Evolutionary conservation across 106 monocot species (phyloP).

Genomic region (Dioscorea dumetorum): DNA sequence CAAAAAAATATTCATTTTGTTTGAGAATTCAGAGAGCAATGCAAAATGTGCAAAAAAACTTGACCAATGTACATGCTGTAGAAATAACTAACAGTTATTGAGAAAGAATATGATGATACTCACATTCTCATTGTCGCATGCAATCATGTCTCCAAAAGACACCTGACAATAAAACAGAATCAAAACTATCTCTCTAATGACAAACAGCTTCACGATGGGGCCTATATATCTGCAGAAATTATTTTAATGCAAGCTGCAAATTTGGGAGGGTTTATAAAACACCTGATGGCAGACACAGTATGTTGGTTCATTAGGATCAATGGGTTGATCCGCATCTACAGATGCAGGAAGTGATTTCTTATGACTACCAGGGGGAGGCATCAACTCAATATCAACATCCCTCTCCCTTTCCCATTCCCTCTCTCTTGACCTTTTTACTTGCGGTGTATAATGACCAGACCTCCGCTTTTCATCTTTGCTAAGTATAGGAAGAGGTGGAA

Average conservation of each 20-base stretch:
- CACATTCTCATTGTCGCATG: constrained; percentile 98
- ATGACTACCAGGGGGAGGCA: constrained; percentile 91
- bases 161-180: constrained; percentile 39
- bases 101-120: constrained; percentile 16
- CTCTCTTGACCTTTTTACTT: constrained; percentile 69
- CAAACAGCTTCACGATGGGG: background rate
- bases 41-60: no score
- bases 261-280: background rate
- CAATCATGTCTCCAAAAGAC: constrained; percentile 99
- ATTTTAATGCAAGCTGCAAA: background rate
- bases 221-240: background rate
- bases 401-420: constrained; percentile 93
- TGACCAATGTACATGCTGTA: no score
- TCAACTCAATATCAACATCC: constrained; percentile 75
- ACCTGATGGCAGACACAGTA: constrained; percentile 99
- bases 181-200: constrained; percentile 1
- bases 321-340: constrained; percentile 76
- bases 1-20: no score
- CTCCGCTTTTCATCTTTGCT: constrained; percentile 72
- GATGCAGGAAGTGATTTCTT: constrained; percentile 56
- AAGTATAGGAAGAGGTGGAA: constrained; percentile 60
- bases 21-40: no score
- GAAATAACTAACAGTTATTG: background rate
- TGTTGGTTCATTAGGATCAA: constrained; percentile 96
- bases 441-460: constrained; percentile 65